Conservation (phyloP, 2,329 filamentous ascomycete genomes). For the Aspergillus piperis region DNA sequence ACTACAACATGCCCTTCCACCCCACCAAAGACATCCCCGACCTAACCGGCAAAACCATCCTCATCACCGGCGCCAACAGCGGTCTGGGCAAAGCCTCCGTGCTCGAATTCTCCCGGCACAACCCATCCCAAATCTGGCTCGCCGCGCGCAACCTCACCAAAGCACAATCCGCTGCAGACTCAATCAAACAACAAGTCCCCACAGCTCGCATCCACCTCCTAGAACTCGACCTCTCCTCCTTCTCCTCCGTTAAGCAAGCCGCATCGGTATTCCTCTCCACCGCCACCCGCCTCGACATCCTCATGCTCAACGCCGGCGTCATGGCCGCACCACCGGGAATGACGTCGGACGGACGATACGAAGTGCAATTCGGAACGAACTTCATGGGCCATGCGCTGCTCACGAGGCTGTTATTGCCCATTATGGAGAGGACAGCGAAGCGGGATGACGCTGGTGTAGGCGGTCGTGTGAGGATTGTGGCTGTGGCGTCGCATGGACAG, state of each 20-base stretch:
- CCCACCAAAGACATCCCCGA: conserved; percentile 42
- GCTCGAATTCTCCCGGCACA: conserved; percentile 46
- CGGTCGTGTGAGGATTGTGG: conserved; percentile 46
- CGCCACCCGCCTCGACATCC: conserved; percentile 43
- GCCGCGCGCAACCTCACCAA: conserved; percentile 47
- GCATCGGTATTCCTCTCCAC: conserved; percentile 22
- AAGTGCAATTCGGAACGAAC: conserved; percentile 55
- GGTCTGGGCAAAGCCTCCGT: conserved; percentile 52
- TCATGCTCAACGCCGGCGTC: conserved; percentile 52
- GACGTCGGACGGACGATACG: conserved; percentile 50
- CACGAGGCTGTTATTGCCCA: conserved; percentile 49
- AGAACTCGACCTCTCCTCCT: conserved; percentile 43
- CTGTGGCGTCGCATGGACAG: conserved; percentile 33
- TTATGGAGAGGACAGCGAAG: conserved; percentile 43
- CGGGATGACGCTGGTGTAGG: conserved; percentile 31
- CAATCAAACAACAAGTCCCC: not conserved
- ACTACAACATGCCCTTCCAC: conserved; percentile 25
- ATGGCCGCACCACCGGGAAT: conserved; percentile 35
- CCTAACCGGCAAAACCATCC: conserved; percentile 25
- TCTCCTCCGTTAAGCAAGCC: conserved; percentile 46
- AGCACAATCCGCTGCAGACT: conserved; percentile 23
- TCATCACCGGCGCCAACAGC: conserved; percentile 43
- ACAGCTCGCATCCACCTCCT: not conserved
- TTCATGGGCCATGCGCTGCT: conserved; percentile 55
- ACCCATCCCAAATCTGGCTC: conserved; percentile 50